Evolutionary conservation across 805 yeast genomes (phyloP).

Genomic region (Peterozyma xylosa): DNA sequence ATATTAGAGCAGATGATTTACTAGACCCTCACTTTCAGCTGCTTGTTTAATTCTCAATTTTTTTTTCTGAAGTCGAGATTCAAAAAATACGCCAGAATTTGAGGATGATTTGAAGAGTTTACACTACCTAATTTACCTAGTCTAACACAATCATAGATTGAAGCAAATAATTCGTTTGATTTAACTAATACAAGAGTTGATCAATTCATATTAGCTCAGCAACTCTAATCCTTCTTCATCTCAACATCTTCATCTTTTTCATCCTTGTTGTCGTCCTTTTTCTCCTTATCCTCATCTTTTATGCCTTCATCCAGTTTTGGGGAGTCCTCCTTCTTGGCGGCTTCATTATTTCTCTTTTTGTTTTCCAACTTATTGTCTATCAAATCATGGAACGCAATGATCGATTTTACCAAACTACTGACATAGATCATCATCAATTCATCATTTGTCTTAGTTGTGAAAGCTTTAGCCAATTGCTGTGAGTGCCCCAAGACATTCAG

Average conservation of each 20-base stretch:
- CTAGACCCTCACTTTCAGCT: too few species aligned
- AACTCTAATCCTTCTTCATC: constrained; percentile 7
- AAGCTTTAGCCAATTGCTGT: constrained; percentile 55
- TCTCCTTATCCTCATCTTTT: constrained; percentile 8
- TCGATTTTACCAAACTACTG: constrained; percentile 83
- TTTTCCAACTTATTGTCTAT: constrained; percentile 93
- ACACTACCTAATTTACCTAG: too few species aligned
- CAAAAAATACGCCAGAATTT: too few species aligned
- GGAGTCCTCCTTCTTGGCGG: constrained; percentile 8
- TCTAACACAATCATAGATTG: too few species aligned
- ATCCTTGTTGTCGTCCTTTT: constrained; percentile 11
- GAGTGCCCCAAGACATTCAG: constrained; percentile 3
- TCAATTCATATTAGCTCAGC: too few species aligned
- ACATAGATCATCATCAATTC: constrained; percentile 92
- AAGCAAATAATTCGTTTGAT: too few species aligned
- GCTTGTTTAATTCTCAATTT: too few species aligned
- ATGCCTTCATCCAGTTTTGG: constrained; percentile 1
- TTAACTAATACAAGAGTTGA: too few species aligned
- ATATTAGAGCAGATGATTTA: too few species aligned
- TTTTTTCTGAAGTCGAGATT: too few species aligned
- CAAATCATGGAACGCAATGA: constrained; percentile 92
- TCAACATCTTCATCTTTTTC: constrained; percentile 6
- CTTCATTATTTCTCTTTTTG: constrained; percentile 34
- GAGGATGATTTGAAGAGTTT: too few species aligned
- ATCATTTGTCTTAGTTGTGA: constrained; percentile 90